Evolutionary conservation across 2,329 filamentous ascomycete genomes (phyloP), one percentile per base, ranked within the genome.

Genomic region (Didymella lethalis): DNA sequence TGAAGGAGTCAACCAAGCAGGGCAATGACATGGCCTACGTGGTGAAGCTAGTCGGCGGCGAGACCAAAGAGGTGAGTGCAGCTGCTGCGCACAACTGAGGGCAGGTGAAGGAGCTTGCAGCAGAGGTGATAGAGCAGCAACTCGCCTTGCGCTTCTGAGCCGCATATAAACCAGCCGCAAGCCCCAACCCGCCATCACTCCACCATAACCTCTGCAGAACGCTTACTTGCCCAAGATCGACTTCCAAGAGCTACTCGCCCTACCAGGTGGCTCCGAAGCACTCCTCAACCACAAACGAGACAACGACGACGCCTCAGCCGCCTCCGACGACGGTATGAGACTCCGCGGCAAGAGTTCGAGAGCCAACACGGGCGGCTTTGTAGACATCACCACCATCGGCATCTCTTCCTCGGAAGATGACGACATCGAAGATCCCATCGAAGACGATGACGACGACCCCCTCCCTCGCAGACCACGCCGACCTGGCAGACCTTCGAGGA

Each of bases 241-340:
- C 14, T 79, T 82, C 31, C 74, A 81, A 32, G 71, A 80, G 31
- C 73, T 86, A 3, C 63, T 83, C 12, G 61, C 72, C 2, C 74
- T 82, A 28, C 70, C 78, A 10, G 82, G 84, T 69, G 84, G 84
- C 18, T 67, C 74, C 46, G 74, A 76, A 59, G 81, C 82, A 18
- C 72, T 85, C 23, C 69, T 80, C 34, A 64, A 73, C 16, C 83
- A 79, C 65, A 73, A 77, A 29, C 55, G 67, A n/a, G 48, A 67
- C 47, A 48, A 67, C 47, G 50, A 69, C 58, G 65, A 68, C 26
- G 48, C 48, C 18, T 59, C 56, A 23, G 63, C 68, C 26, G 18
- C 55, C 1, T 68, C 59, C 44, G 55, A 60, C 18, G 58, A 64
- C 28, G 56, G 69, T 25, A 73, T 73, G 73, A 68, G 59, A 29